These are phyloP conservation scores for Zizania palustris DNA, from an alignment of 202 grass and related monocot genomes.

Conservation along the genomic window DNA sequence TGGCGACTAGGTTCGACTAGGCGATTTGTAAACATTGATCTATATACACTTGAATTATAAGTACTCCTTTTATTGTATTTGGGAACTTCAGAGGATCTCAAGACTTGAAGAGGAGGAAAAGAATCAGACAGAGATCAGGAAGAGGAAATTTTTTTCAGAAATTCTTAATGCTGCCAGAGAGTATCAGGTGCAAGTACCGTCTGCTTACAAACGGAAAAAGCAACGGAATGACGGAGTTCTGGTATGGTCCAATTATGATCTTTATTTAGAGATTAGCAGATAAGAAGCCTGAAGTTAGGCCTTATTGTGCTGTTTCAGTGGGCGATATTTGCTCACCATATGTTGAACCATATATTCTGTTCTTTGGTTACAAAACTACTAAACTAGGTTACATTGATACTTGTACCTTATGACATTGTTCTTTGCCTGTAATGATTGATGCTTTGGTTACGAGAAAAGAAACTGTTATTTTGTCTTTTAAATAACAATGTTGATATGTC, in stretches of 20 bases:
- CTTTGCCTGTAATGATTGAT: no score
- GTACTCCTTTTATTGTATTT: constrained; percentile 23
- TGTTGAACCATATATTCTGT: not conserved
- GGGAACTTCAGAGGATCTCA: constrained; percentile 69
- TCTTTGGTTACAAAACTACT: not conserved
- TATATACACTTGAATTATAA: constrained; percentile 34
- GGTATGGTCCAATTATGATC: constrained; percentile 49
- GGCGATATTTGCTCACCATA: not conserved
- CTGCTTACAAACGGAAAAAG: constrained; percentile 85
- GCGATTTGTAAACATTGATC: no score
- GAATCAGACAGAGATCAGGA: constrained; percentile 74
- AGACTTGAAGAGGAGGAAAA: constrained; percentile 98
- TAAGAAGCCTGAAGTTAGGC: not conserved
- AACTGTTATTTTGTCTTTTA: not conserved
- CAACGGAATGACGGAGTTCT: constrained; percentile 94
- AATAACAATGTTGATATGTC: not conserved
- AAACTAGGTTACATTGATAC: not conserved
- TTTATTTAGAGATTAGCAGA: constrained; percentile 21
- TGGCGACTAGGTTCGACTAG: no score
- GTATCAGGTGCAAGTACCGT: constrained; percentile 69
- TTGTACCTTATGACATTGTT: not conserved
- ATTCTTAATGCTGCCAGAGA: constrained; percentile 92
- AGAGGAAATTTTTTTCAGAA: constrained; percentile 96
- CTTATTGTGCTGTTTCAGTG: constrained; percentile 10
- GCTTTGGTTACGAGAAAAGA: no score